Conservation (phyloP, 768 basidiomycete species). For the Mrakia blollopis region DNA sequence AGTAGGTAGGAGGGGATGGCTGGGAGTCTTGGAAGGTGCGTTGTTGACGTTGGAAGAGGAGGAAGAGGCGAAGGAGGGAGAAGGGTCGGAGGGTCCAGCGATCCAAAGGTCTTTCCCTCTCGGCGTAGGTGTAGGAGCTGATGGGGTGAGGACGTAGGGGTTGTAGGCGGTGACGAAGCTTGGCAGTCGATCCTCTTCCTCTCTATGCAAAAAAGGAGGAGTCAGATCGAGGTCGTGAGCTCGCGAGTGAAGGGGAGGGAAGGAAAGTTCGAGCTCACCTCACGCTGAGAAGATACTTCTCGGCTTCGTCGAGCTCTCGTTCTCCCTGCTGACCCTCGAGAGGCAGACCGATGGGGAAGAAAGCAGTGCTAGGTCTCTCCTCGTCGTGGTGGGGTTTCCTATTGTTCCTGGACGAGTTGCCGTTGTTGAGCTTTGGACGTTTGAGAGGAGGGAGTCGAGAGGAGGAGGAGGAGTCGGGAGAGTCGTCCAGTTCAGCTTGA, state of each 20-base stretch:
- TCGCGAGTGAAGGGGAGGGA: neutral
- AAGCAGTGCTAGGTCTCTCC: neutral
- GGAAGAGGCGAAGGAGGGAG: neutral
- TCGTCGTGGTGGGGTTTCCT: neutral
- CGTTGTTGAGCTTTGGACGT: neutral
- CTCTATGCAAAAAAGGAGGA: neutral
- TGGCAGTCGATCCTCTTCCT: neutral
- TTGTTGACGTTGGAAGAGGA: too few relatives aligned
- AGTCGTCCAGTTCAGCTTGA: neutral
- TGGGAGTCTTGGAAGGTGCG: neutral
- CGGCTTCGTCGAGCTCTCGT: slow-evolving; percentile 7
- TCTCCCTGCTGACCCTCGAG: slow-evolving; percentile 2
- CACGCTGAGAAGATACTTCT: slow-evolving; percentile 4
- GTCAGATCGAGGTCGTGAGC: neutral
- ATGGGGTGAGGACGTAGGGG: neutral
- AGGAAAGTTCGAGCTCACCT: neutral
- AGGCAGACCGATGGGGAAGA: slow-evolving; percentile 2
- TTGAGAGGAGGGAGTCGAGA: neutral
- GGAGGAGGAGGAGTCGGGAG: neutral
- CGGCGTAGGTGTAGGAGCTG: neutral
- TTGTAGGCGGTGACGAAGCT: neutral
- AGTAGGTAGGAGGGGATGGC: neutral
- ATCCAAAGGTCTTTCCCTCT: neutral
- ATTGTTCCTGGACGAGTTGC: neutral
- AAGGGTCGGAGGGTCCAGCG: slow-evolving; percentile 12